phyloP scores from a whole-genome alignment of 345 rosid genomes.

The Moricandia arvensis region DNA sequence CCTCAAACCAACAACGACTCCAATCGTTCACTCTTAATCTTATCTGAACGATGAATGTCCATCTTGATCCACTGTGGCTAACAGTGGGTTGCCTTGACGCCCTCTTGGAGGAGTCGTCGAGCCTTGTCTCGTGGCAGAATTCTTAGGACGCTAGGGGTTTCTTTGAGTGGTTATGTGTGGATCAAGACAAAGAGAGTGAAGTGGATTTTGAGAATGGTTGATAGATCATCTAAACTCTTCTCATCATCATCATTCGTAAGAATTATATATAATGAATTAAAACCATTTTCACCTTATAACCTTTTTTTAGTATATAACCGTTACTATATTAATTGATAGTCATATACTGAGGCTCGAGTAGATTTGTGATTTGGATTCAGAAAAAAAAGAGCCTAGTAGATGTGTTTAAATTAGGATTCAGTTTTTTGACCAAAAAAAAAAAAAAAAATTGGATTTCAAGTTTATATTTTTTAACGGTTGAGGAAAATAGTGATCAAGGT shows the following conservation, averaged over 20 bases:
- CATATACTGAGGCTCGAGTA: not conserved
- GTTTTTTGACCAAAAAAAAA: no score
- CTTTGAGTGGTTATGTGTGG: constrained; percentile 1
- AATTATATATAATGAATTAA: not conserved
- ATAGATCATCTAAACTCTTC: constrained; percentile 40
- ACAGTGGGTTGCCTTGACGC: constrained; percentile 61
- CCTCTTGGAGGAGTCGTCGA: constrained; percentile 54
- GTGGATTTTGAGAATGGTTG: constrained; percentile 31
- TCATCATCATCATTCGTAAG: constrained; percentile 50
- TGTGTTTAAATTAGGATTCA: not conserved
- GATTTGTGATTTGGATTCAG: not conserved
- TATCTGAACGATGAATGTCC: constrained; percentile 12
- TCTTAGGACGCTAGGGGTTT: constrained; percentile 13
- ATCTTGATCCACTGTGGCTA: constrained; percentile 9
- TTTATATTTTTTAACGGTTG: not conserved
- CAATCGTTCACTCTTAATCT: constrained; percentile 19
- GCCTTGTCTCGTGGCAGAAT: constrained; percentile 37
- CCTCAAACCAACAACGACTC: constrained; percentile 50
- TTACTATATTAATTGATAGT: not conserved
- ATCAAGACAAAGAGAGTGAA: constrained; percentile 14
- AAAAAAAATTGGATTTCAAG: no score
- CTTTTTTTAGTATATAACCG: not conserved
- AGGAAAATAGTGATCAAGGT: not conserved
- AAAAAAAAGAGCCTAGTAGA: not conserved
- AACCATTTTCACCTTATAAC: not conserved